Evolutionary conservation across 169 alveolate species (phyloP).

Genomic region (Toxoplasma gondii): DNA sequence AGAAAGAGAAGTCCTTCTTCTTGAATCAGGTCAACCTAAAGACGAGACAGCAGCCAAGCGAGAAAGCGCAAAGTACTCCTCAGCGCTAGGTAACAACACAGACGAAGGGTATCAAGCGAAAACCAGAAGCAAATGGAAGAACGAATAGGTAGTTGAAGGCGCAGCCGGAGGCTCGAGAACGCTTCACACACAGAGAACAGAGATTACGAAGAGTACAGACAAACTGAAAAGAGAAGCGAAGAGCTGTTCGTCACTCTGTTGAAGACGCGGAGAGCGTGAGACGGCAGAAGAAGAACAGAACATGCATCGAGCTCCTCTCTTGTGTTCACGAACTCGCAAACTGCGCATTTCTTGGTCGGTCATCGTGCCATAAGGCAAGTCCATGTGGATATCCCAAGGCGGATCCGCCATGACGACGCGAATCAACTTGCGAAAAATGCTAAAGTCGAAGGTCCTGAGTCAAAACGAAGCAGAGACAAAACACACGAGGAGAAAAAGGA

Average conservation of each 20-base stretch:
- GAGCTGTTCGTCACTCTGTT: neutral
- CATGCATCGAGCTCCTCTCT: neutral
- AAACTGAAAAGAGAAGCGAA: neutral
- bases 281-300: neutral
- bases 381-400: conserved; percentile 98
- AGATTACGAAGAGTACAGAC: neutral
- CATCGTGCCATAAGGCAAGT: conserved; percentile 93
- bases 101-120: neutral
- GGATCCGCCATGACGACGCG: conserved; percentile 97
- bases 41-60: neutral
- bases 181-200: neutral
- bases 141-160: neutral
- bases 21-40: conserved; percentile 82
- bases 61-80: no score
- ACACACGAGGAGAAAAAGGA: neutral
- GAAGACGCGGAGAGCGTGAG: neutral
- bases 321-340: conserved; percentile 79
- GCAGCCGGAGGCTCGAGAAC: neutral
- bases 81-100: neutral
- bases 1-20: conserved; percentile 93
- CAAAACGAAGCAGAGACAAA: neutral
- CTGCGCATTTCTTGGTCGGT: conserved; percentile 93
- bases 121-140: no score
- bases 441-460: conserved; percentile 84
- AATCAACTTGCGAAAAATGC: conserved; percentile 86